These are phyloP conservation scores for Hansfordia pulvinata DNA, from an alignment of 2,329 filamentous ascomycete species.

Conservation along the genomic window DNA sequence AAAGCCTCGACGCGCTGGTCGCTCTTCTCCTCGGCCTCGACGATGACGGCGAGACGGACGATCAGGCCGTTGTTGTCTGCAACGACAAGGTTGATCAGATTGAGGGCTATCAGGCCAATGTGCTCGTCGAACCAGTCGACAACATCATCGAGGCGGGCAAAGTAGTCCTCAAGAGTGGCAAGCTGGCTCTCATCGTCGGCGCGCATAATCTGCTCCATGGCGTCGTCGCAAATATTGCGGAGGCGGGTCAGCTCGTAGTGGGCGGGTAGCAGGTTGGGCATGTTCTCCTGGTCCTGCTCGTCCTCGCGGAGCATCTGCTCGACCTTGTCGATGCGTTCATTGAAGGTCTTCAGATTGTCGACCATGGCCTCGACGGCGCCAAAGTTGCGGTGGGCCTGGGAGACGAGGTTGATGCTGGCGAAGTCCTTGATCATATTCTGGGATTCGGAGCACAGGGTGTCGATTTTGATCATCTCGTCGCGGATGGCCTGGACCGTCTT, in stretches of 20 bases:
- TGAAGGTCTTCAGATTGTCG: constrained; percentile 76
- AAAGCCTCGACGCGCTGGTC: constrained; percentile 83
- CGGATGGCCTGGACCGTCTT: constrained; percentile 87
- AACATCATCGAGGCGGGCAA: constrained; percentile 70
- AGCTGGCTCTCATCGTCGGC: constrained; percentile 62
- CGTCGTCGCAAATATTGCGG: constrained; percentile 88
- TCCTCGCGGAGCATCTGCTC: constrained; percentile 72
- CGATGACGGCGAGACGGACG: constrained; percentile 80
- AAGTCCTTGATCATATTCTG: constrained; percentile 98
- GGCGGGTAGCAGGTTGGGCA: constrained; percentile 78
- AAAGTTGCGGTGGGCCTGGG: constrained; percentile 93
- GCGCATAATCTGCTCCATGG: constrained; percentile 86
- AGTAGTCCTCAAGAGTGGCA: constrained; percentile 79
- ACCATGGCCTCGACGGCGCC: constrained; percentile 90
- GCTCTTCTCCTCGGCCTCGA: constrained; percentile 93
- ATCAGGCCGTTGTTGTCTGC: constrained; percentile 80
- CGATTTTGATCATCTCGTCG: constrained; percentile 97
- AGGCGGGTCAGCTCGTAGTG: constrained; percentile 89
- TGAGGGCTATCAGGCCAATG: constrained; percentile 76
- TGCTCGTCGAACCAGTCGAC: constrained; percentile 96
- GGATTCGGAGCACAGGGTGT: constrained; percentile 91
- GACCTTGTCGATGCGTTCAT: constrained; percentile 59
- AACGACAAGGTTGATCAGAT: constrained; percentile 76
- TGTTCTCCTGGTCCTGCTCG: constrained; percentile 73
- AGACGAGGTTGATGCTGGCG: constrained; percentile 78